A percentile compares a stretch with the other conserved stretches of the same genome.
Conservation (phyloP, 768 basidiomycete genomes). For the Cystofilobasidium bisporidii region DNA sequence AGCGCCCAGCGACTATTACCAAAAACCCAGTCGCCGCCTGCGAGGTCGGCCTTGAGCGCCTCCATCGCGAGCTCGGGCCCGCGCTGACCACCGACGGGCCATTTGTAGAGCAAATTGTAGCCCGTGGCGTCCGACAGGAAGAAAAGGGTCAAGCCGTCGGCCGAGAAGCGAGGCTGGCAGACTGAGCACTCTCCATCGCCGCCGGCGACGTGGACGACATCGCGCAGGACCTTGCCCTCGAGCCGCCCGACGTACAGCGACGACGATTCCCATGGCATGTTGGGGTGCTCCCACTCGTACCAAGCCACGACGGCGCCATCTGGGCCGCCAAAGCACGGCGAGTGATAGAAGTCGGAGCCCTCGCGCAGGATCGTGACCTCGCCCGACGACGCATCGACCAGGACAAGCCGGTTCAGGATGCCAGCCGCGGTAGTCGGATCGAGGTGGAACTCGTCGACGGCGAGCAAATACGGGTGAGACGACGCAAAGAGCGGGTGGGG, state of each 20-base stretch:
- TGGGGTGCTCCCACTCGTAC: slow-evolving; percentile 57
- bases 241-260: slow-evolving; percentile 52
- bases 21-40: slow-evolving; percentile 48
- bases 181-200: slow-evolving; percentile 54
- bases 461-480: slow-evolving; percentile 47
- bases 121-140: slow-evolving; percentile 60
- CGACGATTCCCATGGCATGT: slow-evolving; percentile 64
- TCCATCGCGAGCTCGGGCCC: slow-evolving; percentile 13
- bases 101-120: slow-evolving; percentile 58
- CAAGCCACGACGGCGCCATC: slow-evolving; percentile 54
- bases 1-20: slow-evolving; percentile 46
- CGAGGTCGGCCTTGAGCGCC: slow-evolving; percentile 45
- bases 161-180: slow-evolving; percentile 51
- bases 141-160: slow-evolving; percentile 47
- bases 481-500: slow-evolving; percentile 41
- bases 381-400: slow-evolving; percentile 49
- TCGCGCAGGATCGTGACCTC: slow-evolving; percentile 46
- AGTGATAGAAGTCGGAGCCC: slow-evolving; percentile 65
- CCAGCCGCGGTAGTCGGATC: slow-evolving; percentile 44
- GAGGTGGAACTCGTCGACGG: slow-evolving; percentile 65
- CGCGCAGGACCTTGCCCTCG: slow-evolving; percentile 10
- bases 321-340: slow-evolving; percentile 44
- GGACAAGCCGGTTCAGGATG: slow-evolving; percentile 51
- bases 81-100: slow-evolving; percentile 34
- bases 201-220: not conserved